phyloP scores from a whole-genome alignment of 208 protist species.

The Crithidia expoeki region DNA sequence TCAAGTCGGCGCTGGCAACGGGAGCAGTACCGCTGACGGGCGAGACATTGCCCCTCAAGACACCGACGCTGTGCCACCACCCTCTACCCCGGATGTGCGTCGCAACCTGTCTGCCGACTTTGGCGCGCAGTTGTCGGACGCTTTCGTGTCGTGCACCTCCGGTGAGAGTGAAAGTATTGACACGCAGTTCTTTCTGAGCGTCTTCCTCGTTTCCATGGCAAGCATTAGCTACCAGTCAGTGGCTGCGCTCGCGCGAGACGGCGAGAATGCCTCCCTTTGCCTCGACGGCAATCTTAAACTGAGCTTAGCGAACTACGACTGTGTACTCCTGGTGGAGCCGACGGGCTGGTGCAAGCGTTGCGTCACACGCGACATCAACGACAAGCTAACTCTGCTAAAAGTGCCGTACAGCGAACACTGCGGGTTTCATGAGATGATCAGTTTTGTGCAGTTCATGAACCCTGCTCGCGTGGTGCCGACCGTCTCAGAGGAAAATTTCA shows the following conservation, averaged over 20 bases:
- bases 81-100: background rate
- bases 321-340: conserved; percentile 74
- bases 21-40: background rate
- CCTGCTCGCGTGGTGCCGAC: conserved; percentile 71
- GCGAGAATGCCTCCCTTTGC: background rate
- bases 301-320: conserved; percentile 52
- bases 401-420: conserved; percentile 91
- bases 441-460: conserved; percentile 82
- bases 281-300: conserved; percentile 51
- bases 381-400: conserved; percentile 42
- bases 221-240: conserved; percentile 24
- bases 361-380: conserved; percentile 21
- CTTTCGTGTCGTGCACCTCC: background rate
- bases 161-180: background rate
- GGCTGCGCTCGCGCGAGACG: conserved; percentile 9
- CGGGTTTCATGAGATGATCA: conserved; percentile 79
- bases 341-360: conserved; percentile 76
- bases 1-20: background rate
- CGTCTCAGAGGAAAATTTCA: conserved; percentile 74
- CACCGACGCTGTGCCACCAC: no score
- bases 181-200: conserved; percentile 25
- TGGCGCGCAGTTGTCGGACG: background rate
- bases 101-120: conserved; percentile 11
- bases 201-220: conserved; percentile 31
- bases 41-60: no score